Evolutionary conservation across 129 eudicot species (phyloP).

Genomic region (Tagetes patula): DNA sequence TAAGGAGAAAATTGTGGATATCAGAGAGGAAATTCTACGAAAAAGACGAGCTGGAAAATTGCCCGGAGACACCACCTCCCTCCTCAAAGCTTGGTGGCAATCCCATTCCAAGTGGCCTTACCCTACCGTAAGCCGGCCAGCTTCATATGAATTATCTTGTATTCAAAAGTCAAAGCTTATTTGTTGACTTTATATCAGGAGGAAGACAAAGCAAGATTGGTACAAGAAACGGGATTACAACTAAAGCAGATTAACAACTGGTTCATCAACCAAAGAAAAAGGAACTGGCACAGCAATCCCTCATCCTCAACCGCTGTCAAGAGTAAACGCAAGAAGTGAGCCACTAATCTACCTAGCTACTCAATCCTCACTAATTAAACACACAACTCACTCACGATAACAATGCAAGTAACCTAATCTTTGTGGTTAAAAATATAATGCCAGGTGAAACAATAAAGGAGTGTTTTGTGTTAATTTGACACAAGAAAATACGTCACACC

Average conservation of each 20-base stretch:
- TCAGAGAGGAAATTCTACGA: conserved; percentile 86
- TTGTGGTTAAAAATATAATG: conserved; percentile 46
- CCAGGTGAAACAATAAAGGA: conserved; percentile 59
- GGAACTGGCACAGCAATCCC: conserved; percentile 91
- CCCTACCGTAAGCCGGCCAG: conserved; percentile 72
- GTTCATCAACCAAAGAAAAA: conserved; percentile 93
- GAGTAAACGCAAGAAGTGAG: conserved; percentile 86
- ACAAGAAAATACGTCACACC: conserved; percentile 2
- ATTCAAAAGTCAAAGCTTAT: conserved; percentile 6
- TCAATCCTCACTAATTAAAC: background rate
- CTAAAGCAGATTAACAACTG: conserved; percentile 88
- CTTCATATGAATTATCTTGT: background rate
- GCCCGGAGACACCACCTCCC: conserved; percentile 92
- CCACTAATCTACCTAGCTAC: background rate
- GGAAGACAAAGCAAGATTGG: conserved; percentile 87
- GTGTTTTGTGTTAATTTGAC: conserved; percentile 24
- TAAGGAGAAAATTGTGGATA: conserved; percentile 84
- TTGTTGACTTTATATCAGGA: conserved; percentile 41
- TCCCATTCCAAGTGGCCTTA: conserved; percentile 97
- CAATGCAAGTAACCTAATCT: conserved; percentile 12
- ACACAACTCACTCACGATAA: background rate
- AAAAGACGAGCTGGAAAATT: conserved; percentile 92
- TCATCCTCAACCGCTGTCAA: conserved; percentile 68
- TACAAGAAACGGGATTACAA: conserved; percentile 89
- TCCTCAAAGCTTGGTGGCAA: conserved; percentile 94